phyloP scores from a whole-genome alignment of 2,329 filamentous ascomycete genomes.

The Tolypocladium tundrense region DNA sequence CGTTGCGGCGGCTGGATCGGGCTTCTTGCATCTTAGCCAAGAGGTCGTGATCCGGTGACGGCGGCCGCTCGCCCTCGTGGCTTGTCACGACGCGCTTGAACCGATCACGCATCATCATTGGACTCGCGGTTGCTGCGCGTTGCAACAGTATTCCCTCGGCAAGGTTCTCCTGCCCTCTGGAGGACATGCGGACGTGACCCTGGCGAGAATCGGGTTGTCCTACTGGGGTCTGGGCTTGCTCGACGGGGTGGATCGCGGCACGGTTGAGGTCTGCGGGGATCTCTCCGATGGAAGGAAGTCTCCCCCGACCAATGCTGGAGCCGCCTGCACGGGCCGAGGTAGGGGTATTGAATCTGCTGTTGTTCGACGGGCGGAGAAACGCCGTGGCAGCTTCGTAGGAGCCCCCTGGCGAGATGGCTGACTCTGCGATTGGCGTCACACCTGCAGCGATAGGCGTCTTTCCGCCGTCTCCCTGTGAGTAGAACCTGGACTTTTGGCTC shows the following conservation, averaged over 20 bases:
- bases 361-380: constrained; percentile 56
- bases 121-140: constrained; percentile 58
- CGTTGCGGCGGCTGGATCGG: constrained; percentile 50
- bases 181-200: constrained; percentile 24
- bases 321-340: constrained; percentile 52
- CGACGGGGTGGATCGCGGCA: constrained; percentile 15
- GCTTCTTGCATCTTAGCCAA: constrained; percentile 51
- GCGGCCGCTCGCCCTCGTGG: constrained; percentile 36
- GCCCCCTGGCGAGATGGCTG: constrained; percentile 53
- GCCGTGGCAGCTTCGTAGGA: constrained; percentile 53
- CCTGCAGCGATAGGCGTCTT: constrained; percentile 71
- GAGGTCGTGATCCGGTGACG: constrained; percentile 51
- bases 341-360: constrained; percentile 59
- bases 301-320: constrained; percentile 48
- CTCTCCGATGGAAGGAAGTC: constrained; percentile 73
- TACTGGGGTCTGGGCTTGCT: constrained; percentile 11
- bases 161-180: constrained; percentile 32
- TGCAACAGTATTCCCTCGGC: constrained; percentile 37
- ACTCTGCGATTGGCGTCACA: constrained; percentile 81
- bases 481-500: constrained; percentile 53
- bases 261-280: constrained; percentile 21
- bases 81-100: constrained; percentile 24
- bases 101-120: constrained; percentile 49
- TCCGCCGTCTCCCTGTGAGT: constrained; percentile 43
- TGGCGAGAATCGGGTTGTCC: constrained; percentile 17